phyloP scores from a whole-genome alignment of 2,329 filamentous ascomycete species.

The Fusarium nematophilum region DNA sequence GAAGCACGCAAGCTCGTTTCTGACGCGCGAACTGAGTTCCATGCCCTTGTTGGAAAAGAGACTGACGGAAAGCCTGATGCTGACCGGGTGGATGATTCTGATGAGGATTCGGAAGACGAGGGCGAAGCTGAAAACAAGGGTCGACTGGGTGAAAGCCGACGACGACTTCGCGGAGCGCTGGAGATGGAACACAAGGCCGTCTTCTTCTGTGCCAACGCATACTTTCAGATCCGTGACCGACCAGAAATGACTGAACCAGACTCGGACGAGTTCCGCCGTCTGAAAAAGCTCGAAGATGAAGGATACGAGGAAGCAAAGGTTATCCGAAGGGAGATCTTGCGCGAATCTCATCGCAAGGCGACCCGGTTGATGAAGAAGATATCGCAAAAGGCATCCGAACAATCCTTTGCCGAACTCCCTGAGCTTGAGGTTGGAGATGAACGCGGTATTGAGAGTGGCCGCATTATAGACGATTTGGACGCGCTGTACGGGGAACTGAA shows the following conservation, averaged over 20 bases:
- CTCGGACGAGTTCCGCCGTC: conserved; percentile 71
- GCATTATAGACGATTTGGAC: conserved; percentile 74
- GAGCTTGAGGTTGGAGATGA: conserved; percentile 62
- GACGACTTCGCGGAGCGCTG: conserved; percentile 75
- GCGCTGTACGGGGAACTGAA: conserved; percentile 75
- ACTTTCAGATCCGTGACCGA: conserved; percentile 85
- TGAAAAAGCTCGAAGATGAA: conserved; percentile 77
- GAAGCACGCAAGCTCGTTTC: conserved; percentile 65
- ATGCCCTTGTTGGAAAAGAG: conserved; percentile 55
- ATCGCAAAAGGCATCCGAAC: conserved; percentile 60
- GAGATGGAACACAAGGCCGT: conserved; percentile 84
- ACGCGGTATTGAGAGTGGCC: conserved; percentile 78
- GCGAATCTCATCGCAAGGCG: conserved; percentile 56
- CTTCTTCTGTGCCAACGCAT: conserved; percentile 87
- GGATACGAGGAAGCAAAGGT: conserved; percentile 83
- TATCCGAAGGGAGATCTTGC: conserved; percentile 83
- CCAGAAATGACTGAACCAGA: conserved; percentile 70
- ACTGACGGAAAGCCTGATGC: conserved; percentile 6
- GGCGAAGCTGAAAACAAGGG: conserved; percentile 49
- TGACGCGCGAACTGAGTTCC: conserved; percentile 73
- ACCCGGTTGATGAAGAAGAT: conserved; percentile 70
- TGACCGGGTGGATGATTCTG: conserved; percentile 13
- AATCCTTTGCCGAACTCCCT: conserved; percentile 72
- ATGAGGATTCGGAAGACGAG: conserved; percentile 48
- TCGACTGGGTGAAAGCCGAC: conserved; percentile 68